Base-by-base conservation (phyloP, 179 eudicot species). In the Gypsophila paniculata region DNA sequence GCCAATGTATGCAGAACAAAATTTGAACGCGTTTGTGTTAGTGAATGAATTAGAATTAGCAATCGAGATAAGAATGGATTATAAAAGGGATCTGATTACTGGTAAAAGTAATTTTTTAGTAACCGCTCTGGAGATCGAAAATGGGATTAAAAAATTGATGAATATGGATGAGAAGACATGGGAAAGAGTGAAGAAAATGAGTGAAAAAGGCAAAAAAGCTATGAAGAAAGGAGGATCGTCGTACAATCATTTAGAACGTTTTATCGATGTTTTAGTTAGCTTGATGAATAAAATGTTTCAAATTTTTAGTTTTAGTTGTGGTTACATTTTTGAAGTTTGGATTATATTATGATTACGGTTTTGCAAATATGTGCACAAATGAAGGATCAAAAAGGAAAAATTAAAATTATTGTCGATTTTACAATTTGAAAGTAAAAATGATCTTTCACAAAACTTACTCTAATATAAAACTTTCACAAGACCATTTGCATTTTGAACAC, bases 221-320 rank as follows among this genome's bases (percentile, higher is more conserved):
- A 34, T 63, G 26, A 26, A 53, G n/a, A 4, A 7, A 26, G 69
- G 61, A 9, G 70, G 76, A 21, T 73, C 76, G 21, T 73, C 76
- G 15, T 25, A 36, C 32, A 5, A 73, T 9, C 53, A 15, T 15
- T 38, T 73, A 17, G 3, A 4, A 32, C 17, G 39, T 22, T 73
- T 73, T 23, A 34, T 73, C 8, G 48, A n/a, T n/a, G n/a, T n/a
- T n/a, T n/a, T n/a, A n/a, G n/a, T n/a, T n/a, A n/a, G n/a, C n/a
- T n/a, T n/a, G n/a, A n/a, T n/a, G n/a, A n/a, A n/a, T n/a, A n/a
- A n/a, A n/a, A n/a, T n/a, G n/a, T n/a, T n/a, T n/a, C n/a, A n/a
- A n/a, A n/a, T n/a, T n/a, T n/a, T n/a, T n/a, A n/a, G n/a, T n/a
- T n/a, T n/a, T n/a, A n/a, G n/a, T n/a, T n/a, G n/a, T n/a, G n/a